Percentiles rank a stretch among this genome's conserved stretches.
Evolutionary conservation across 441 rosid species (phyloP).

Genomic region (Syzygium malaccense): DNA sequence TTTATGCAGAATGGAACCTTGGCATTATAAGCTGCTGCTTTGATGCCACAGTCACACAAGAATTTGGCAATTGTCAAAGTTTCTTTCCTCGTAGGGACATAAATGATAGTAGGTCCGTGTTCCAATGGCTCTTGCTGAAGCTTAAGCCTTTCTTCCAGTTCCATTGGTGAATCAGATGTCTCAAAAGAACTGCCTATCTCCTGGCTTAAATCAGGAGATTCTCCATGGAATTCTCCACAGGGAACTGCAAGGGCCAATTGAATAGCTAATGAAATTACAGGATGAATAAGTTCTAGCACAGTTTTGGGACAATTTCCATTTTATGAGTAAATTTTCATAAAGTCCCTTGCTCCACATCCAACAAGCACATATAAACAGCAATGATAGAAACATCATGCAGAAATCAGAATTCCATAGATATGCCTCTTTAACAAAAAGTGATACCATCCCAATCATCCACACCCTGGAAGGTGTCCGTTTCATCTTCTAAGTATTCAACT

Average conservation of each 20-base stretch:
- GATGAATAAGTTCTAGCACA: not conserved
- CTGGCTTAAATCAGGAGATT: slow-evolving; percentile 21
- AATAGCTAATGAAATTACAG: slow-evolving; percentile 1
- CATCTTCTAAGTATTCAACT: slow-evolving; percentile 70
- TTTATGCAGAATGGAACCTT: slow-evolving; percentile 19
- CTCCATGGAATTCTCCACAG: slow-evolving; percentile 61
- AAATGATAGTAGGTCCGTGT: slow-evolving; percentile 67
- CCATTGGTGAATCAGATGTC: slow-evolving; percentile 20
- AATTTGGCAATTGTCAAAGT: slow-evolving; percentile 55
- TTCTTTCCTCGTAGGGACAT: slow-evolving; percentile 89
- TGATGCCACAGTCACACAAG: slow-evolving; percentile 57
- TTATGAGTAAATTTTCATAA: not conserved
- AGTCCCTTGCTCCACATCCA: not conserved
- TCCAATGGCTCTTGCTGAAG: slow-evolving; percentile 41
- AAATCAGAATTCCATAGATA: not conserved
- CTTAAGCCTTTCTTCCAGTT: slow-evolving; percentile 24
- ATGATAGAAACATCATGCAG: not conserved
- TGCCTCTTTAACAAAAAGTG: slow-evolving; percentile 2
- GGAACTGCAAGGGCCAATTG: slow-evolving; percentile 41
- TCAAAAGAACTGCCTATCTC: slow-evolving; percentile 15
- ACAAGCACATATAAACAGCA: not conserved
- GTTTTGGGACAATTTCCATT: not conserved
- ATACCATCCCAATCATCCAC: slow-evolving; percentile 93
- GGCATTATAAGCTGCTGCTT: slow-evolving; percentile 93
- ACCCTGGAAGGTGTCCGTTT: slow-evolving; percentile 44